Evolutionary conservation across 805 yeast genomes (phyloP).

Genomic region (Cyberlindnera bimundalis): DNA sequence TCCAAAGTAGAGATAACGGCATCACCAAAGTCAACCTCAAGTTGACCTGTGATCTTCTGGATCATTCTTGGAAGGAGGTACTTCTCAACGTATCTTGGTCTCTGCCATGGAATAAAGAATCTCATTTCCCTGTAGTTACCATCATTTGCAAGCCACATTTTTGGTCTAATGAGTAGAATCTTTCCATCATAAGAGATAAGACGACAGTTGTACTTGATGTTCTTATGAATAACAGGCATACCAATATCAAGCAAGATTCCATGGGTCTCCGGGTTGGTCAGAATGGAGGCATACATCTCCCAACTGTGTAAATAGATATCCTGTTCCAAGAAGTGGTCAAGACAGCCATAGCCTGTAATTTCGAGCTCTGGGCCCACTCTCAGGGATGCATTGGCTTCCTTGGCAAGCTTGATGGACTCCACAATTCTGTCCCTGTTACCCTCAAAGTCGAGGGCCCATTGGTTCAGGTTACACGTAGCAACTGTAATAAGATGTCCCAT

Average conservation of each 20-base stretch:
- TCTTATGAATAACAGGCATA: constrained; percentile 87
- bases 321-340: constrained; percentile 90
- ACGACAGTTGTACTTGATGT: constrained; percentile 89
- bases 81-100: constrained; percentile 70
- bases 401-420: constrained; percentile 76
- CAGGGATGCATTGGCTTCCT: constrained; percentile 66
- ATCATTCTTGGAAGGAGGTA: constrained; percentile 70
- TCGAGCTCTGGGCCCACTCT: constrained; percentile 98
- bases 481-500: constrained; percentile 89
- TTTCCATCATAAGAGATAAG: constrained; percentile 74
- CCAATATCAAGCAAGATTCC: constrained; percentile 89
- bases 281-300: constrained; percentile 86
- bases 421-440: constrained; percentile 92
- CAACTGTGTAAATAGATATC: constrained; percentile 88
- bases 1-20: constrained; percentile 81
- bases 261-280: constrained; percentile 61
- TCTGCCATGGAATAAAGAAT: constrained; percentile 91
- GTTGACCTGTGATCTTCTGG: constrained; percentile 62
- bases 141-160: constrained; percentile 90
- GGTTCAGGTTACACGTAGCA: constrained; percentile 93
- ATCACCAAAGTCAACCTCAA: constrained; percentile 79
- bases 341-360: constrained; percentile 89
- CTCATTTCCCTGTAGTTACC: constrained; percentile 99
- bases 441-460: constrained; percentile 98
- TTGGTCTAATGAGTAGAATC: constrained; percentile 86